These are phyloP conservation scores for Coniochaeta ligniaria DNA, from an alignment of 2,329 filamentous ascomycete species.

Conservation along the genomic window DNA sequence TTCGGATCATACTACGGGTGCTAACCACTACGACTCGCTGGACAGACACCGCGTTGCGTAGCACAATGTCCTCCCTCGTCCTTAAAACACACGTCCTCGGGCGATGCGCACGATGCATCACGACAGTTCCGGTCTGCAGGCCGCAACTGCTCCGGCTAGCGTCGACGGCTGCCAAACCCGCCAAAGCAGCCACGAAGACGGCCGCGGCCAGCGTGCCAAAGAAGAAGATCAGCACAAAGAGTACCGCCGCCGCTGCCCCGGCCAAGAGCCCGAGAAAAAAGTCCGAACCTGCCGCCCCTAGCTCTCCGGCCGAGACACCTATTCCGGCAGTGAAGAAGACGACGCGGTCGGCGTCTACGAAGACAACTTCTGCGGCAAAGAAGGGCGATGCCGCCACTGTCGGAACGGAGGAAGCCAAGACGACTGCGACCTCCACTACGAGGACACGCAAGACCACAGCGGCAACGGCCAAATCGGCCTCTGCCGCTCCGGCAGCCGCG, in stretches of 20 bases:
- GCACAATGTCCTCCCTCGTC: not conserved
- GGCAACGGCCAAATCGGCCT: not conserved
- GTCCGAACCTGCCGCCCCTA: not conserved
- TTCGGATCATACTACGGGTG: no score
- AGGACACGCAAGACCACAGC: not conserved
- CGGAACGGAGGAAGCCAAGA: not conserved
- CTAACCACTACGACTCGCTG: not conserved
- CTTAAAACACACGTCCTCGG: not conserved
- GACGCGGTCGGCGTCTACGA: constrained; percentile 5
- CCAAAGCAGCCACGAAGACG: not conserved
- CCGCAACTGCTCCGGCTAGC: not conserved
- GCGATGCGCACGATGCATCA: not conserved
- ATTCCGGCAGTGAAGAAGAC: constrained; percentile 3
- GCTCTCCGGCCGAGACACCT: not conserved
- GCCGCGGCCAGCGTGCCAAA: constrained; percentile 4
- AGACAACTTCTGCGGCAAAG: constrained; percentile 2
- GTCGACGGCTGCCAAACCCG: not conserved
- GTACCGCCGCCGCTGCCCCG: constrained; percentile 1
- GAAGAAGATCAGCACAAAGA: constrained; percentile 11
- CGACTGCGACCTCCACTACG: not conserved
- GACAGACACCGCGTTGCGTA: not conserved
- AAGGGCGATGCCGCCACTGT: not conserved
- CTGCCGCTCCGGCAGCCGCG: not conserved
- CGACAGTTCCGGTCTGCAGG: not conserved
- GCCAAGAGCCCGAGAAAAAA: constrained; percentile 4